A percentile compares a stretch with the other conserved stretches of the same genome.
These are phyloP conservation scores for Boletus subcaerulescens DNA, from an alignment of 768 basidiomycete species.

Conservation along the genomic window DNA sequence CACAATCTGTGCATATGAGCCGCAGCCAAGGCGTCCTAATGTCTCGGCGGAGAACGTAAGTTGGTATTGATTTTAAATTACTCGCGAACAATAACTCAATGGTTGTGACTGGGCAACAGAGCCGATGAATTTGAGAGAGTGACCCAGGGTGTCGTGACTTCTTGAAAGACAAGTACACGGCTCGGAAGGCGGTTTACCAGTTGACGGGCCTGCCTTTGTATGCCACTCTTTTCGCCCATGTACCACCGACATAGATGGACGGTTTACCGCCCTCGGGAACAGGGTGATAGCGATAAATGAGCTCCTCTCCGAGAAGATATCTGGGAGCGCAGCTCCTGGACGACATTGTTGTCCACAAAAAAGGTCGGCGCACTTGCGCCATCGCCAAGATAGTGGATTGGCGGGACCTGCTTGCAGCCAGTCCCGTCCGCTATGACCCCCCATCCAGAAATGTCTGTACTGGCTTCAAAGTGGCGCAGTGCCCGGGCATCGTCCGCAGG, in stretches of 20 bases:
- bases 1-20: no score
- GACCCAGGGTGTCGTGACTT: no score
- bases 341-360: not conserved
- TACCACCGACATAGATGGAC: slow-evolving; percentile 10
- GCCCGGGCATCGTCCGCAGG: not conserved
- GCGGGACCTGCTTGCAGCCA: not conserved
- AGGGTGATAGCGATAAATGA: not conserved
- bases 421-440: not conserved
- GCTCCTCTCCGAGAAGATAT: slow-evolving; percentile 7
- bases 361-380: slow-evolving; percentile 9
- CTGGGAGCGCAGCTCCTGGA: not conserved
- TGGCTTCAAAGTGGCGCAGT: not conserved
- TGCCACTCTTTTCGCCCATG: slow-evolving; percentile 3
- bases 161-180: no score
- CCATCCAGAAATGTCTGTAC: not conserved
- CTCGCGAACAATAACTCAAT: no score
- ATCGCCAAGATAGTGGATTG: slow-evolving; percentile 8
- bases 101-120: no score
- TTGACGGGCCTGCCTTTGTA: not conserved
- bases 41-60: no score
- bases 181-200: no score
- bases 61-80: no score
- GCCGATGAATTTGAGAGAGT: no score
- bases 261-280: not conserved
- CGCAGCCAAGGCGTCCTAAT: no score